Percentiles rank a stretch among this genome's conserved stretches.
Conservation (phyloP, 2,329 filamentous ascomycete species). For the Sporothrix euskadiensis region DNA sequence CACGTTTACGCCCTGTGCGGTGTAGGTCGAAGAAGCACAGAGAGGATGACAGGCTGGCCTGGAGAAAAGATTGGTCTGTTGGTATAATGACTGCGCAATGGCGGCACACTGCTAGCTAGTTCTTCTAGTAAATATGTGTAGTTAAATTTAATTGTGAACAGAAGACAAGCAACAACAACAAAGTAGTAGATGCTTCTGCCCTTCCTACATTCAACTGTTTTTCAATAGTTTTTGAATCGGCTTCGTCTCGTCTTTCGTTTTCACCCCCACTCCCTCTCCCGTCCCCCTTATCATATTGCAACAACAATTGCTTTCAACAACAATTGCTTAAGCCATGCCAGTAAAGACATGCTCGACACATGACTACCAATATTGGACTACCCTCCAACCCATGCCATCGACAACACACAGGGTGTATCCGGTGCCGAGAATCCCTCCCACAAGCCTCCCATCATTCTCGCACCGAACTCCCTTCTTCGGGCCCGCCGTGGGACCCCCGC, state of each 20-base stretch:
- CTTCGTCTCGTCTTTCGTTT: neutral
- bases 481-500: neutral
- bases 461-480: neutral
- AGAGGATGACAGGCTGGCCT: neutral
- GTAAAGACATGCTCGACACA: neutral
- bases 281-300: neutral
- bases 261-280: neutral
- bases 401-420: neutral
- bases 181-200: neutral
- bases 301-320: neutral
- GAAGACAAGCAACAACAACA: neutral
- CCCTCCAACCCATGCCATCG: neutral
- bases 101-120: neutral
- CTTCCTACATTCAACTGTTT: neutral
- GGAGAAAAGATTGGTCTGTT: neutral
- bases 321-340: neutral
- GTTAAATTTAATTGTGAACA: neutral
- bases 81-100: neutral
- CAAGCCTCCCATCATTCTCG: slow-evolving; percentile 20
- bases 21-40: neutral
- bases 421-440: slow-evolving; percentile 23
- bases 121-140: neutral
- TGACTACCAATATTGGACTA: neutral
- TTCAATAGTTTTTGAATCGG: neutral
- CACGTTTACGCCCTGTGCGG: slow-evolving; percentile 40